Percentiles rank a stretch among this genome's conserved stretches.
phyloP scores from a whole-genome alignment of 805 yeast species.

The Ogataea minuta region DNA sequence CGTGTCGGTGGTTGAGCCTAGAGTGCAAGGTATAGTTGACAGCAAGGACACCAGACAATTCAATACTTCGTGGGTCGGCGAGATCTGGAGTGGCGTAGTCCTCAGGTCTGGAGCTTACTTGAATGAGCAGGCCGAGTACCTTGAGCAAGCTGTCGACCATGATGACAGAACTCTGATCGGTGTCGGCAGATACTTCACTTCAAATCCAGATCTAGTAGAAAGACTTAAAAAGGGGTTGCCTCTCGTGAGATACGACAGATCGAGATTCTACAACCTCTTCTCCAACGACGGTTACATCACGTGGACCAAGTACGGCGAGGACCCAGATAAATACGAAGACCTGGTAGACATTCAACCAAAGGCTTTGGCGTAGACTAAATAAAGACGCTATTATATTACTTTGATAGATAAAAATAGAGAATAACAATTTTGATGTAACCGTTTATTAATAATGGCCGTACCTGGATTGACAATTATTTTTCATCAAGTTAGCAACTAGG shows the following conservation, averaged over 20 bases:
- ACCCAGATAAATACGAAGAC: constrained; percentile 7
- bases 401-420: background rate
- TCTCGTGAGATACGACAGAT: constrained; percentile 41
- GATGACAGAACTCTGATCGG: constrained; percentile 47
- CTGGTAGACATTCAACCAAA: constrained; percentile 12
- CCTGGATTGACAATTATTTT: too few species aligned
- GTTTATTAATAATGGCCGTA: too few species aligned
- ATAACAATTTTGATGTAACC: background rate
- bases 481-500: too few species aligned
- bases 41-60: constrained; percentile 3
- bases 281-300: constrained; percentile 20
- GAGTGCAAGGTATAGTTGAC: constrained; percentile 17
- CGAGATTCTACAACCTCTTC: constrained; percentile 36
- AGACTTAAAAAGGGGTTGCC: constrained; percentile 37
- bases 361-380: constrained; percentile 12
- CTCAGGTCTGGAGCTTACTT: constrained; percentile 25
- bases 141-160: constrained; percentile 21
- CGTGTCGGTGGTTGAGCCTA: constrained; percentile 33
- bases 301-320: constrained; percentile 20
- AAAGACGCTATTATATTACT: background rate
- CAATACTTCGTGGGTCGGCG: constrained; percentile 21
- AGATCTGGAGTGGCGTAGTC: constrained; percentile 37
- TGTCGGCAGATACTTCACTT: constrained; percentile 37
- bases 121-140: constrained; percentile 26
- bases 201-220: constrained; percentile 45